Base-by-base conservation (phyloP, 164 flowering plant genomes). In the Amborella trichopoda region DNA sequence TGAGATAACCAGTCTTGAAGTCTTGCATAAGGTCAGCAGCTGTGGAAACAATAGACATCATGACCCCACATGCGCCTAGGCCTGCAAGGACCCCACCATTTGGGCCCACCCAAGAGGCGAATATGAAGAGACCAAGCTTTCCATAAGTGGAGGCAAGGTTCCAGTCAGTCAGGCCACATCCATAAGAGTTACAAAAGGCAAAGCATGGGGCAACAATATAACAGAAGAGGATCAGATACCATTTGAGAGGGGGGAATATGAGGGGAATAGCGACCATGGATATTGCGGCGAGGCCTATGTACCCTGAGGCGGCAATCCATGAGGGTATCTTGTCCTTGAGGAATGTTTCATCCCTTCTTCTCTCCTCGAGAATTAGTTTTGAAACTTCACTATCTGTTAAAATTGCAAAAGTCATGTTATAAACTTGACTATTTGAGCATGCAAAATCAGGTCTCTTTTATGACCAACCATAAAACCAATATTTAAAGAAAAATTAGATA, bases 11-110 rank as follows among this genome's bases (percentile, higher is more conserved):
- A 0, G 99, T 87, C 66, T 91, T 91, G 63, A 91, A 87, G 55
- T 91, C 96, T 66, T 82, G 94, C 96, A 93, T 93, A 43, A 91
- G 79, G 74, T 91, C 96, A 38, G 96, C 99, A 23, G 99, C 96
- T 12, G 99, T 91, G 48, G 96, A 62, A 58, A 91, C 95, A 37
- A 91, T 91, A 49, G 99, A 59, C 99, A 84, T 80, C 96, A 91
- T 87, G 18, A 80, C 86, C 6, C 94, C 96, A 66, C 84, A 77
- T 42, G 99, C 90, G 8, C 77, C 98, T 40, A 91, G 56, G 9
- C 98, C 96, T 23, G 98, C 96, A 20, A 87, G 28, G 17, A 87
- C 96, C 11, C 99, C 99, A 10, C 99, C 99, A 45, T 73, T 43
- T 23, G 18, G 51, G 27, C 99, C 99, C 24, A 87, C 91, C 34